A percentile compares a stretch with the other conserved stretches of the same genome.
Conservation (phyloP, 306 rosid species). For the Biancaea sappan region DNA sequence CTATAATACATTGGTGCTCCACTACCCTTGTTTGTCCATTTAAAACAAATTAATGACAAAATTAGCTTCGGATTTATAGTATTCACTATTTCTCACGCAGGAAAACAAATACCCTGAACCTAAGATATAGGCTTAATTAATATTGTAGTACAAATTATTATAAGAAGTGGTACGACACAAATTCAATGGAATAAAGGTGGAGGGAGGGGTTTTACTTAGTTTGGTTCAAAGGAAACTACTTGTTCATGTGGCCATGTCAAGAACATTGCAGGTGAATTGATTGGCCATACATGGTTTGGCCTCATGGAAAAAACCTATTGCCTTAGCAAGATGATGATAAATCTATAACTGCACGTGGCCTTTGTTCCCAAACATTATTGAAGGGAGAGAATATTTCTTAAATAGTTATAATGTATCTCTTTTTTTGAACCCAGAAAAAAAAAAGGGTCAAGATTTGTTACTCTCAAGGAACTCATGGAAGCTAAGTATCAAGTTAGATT, state of each 20-base stretch:
- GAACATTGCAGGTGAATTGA: constrained; percentile 21
- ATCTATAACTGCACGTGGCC: constrained; percentile 15
- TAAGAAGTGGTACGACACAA: not conserved
- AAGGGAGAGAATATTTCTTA: not conserved
- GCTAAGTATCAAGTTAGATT: no score
- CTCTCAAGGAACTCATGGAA: no score
- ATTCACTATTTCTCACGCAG: no score
- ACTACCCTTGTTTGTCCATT: not conserved
- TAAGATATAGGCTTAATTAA: no score
- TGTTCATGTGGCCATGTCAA: constrained; percentile 25
- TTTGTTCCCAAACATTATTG: constrained; percentile 1
- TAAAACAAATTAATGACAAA: constrained; percentile 15
- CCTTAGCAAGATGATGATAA: constrained; percentile 30
- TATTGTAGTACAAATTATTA: not conserved
- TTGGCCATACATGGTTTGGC: constrained; percentile 16
- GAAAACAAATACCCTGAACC: no score
- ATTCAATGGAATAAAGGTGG: not conserved
- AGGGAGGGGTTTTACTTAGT: not conserved
- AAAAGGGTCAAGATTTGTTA: no score
- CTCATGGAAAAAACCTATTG: constrained; percentile 11
- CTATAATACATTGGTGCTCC: no score
- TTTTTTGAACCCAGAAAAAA: no score
- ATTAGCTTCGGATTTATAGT: not conserved
- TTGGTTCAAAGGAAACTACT: not conserved
- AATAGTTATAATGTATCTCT: no score